These are phyloP conservation scores for Nigrospora osmanthi DNA, from an alignment of 2,329 filamentous ascomycete genomes.

Conservation along the genomic window DNA sequence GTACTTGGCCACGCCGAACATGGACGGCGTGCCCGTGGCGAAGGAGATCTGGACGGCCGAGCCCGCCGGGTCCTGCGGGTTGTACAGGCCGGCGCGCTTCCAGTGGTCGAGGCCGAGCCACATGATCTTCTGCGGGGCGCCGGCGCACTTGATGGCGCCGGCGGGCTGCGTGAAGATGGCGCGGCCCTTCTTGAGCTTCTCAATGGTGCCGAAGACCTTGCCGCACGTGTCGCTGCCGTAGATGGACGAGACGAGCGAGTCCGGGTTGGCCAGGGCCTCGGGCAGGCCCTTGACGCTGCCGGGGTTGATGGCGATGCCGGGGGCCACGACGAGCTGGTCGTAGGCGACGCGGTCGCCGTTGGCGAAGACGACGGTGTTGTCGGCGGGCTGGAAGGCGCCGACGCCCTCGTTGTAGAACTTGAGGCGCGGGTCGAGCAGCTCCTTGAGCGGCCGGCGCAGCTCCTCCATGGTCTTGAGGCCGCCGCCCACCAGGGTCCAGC, in stretches of 20 bases:
- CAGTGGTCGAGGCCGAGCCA: constrained; percentile 31
- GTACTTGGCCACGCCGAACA: constrained; percentile 32
- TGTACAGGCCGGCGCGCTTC: constrained; percentile 23
- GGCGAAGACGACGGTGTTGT: constrained; percentile 24
- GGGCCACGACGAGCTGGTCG: constrained; percentile 27
- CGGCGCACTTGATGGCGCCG: constrained; percentile 29
- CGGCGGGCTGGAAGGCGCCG: constrained; percentile 23
- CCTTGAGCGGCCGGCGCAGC: constrained; percentile 18
- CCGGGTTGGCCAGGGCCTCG: constrained; percentile 22
- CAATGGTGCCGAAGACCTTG: constrained; percentile 26
- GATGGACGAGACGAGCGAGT: constrained; percentile 26
- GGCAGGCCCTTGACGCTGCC: constrained; percentile 23
- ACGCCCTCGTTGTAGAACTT: constrained; percentile 25
- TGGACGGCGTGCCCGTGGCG: constrained; percentile 24
- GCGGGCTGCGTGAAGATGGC: constrained; percentile 30
- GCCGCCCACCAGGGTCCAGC: constrained; percentile 29
- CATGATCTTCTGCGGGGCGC: constrained; percentile 29
- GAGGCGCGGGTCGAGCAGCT: constrained; percentile 22
- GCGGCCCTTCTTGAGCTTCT: constrained; percentile 23
- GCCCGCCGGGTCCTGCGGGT: constrained; percentile 1
- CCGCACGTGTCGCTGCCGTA: constrained; percentile 26
- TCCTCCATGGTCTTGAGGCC: constrained; percentile 21
- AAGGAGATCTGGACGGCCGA: constrained; percentile 21
- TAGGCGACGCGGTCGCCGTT: constrained; percentile 26
- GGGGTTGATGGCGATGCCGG: constrained; percentile 27